A percentile compares a stretch with the other conserved stretches of the same genome.
Conservation (phyloP, 2,329 filamentous ascomycete genomes). For the Lachnellula cervina region DNA sequence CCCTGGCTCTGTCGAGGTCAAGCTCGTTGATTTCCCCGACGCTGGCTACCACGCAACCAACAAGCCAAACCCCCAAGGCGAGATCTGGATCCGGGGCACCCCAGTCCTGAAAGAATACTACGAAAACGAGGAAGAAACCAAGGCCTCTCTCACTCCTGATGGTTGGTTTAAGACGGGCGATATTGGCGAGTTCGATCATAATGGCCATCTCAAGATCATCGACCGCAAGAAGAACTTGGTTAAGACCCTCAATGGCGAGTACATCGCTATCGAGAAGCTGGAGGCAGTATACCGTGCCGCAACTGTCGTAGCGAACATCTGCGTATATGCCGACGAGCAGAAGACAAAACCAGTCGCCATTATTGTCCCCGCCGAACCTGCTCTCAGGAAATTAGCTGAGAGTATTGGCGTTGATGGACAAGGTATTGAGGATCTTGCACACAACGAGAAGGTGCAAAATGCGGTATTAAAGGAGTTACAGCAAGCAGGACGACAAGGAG, state of each 20-base stretch:
- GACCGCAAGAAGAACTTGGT: conserved; percentile 90
- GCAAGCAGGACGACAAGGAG: conserved; percentile 56
- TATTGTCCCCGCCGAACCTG: conserved; percentile 62
- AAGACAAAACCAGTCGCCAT: conserved; percentile 76
- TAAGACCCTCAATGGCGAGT: conserved; percentile 92
- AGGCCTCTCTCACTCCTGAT: conserved; percentile 62
- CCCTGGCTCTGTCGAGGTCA: conserved; percentile 72
- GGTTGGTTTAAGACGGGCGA: conserved; percentile 89
- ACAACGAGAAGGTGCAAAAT: conserved; percentile 56
- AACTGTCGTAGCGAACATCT: conserved; percentile 74
- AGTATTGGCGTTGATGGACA: conserved; percentile 56
- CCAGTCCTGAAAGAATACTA: conserved; percentile 73
- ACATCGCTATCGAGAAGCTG: conserved; percentile 90
- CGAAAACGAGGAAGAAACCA: conserved; percentile 80
- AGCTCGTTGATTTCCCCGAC: conserved; percentile 83
- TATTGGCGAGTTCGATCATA: conserved; percentile 70
- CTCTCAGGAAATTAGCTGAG: conserved; percentile 52
- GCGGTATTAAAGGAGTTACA: conserved; percentile 63
- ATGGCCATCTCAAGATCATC: conserved; percentile 71
- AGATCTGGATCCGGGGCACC: conserved; percentile 80
- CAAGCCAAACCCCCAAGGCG: conserved; percentile 70
- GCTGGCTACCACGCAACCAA: conserved; percentile 66
- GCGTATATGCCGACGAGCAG: conserved; percentile 72
- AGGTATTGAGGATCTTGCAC: conserved; percentile 49
- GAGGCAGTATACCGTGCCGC: conserved; percentile 83